These are phyloP conservation scores for Chondrostereum purpureum DNA, from an alignment of 1,284 basidiomycete species.

Conservation along the genomic window DNA sequence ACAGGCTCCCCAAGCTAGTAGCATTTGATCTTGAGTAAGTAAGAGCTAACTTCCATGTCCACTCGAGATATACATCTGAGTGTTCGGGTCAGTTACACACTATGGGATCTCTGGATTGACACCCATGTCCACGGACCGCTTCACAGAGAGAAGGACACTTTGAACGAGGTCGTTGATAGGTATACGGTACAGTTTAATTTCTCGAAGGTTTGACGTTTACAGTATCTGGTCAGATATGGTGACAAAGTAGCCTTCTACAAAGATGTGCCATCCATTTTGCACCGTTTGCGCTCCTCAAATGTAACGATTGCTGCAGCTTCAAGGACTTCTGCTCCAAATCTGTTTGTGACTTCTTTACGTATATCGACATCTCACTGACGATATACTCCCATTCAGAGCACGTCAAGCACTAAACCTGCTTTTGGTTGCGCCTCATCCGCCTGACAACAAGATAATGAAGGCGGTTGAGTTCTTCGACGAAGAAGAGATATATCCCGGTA, in stretches of 20 bases:
- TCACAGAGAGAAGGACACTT: conserved; percentile 43
- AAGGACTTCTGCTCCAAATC: conserved; percentile 59
- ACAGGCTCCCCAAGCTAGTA: conserved; percentile 54
- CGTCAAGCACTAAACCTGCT: conserved; percentile 68
- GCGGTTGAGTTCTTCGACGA: conserved; percentile 74
- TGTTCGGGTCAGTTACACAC: conserved; percentile 54
- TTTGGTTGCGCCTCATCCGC: conserved; percentile 46
- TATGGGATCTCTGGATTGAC: conserved; percentile 84
- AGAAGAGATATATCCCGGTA: conserved; percentile 80
- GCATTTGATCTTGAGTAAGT: conserved; percentile 83
- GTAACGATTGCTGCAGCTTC: conserved; percentile 73
- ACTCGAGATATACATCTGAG: conserved; percentile 7
- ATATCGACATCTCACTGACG: neutral
- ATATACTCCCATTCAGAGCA: conserved; percentile 44
- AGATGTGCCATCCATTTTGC: conserved; percentile 74
- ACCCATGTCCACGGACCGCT: conserved; percentile 66
- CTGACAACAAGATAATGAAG: conserved; percentile 32
- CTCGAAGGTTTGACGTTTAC: conserved; percentile 8
- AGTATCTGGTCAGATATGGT: conserved; percentile 37
- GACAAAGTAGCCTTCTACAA: conserved; percentile 61
- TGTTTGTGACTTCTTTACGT: conserved; percentile 43
- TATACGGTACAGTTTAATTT: conserved; percentile 21
- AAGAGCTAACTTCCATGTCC: neutral
- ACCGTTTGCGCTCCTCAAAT: conserved; percentile 46
- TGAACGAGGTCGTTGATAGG: conserved; percentile 62